Conservation (phyloP, 345 rosid genomes). For the Heritiera littoralis region DNA sequence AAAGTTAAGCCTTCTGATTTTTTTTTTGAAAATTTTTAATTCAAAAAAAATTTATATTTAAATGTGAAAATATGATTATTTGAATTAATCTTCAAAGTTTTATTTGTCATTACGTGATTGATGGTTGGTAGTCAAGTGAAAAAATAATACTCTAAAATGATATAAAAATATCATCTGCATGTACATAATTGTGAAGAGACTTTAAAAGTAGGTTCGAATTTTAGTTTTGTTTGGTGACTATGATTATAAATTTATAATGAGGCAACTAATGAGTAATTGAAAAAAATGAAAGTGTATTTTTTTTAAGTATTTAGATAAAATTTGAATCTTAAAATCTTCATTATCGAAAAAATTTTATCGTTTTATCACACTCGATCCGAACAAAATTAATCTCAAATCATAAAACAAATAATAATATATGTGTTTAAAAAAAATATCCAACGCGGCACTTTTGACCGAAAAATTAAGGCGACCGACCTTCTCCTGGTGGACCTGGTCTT, state of each 20-base stretch:
- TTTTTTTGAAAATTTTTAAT: background rate
- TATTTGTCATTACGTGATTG: background rate
- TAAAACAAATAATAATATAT: no score
- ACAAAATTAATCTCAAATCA: no score
- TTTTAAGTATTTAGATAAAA: no score
- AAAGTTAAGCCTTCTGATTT: background rate
- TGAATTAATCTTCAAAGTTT: no score
- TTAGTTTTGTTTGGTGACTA: background rate
- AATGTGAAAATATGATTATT: no score
- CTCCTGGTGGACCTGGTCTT: background rate
- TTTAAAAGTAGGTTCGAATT: conserved; percentile 12
- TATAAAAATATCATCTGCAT: background rate
- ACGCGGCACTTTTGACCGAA: background rate
- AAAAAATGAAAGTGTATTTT: no score
- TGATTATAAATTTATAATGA: background rate
- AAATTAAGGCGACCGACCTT: background rate
- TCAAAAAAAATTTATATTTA: no score
- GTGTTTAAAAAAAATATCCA: no score
- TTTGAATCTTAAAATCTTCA: no score
- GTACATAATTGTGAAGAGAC: background rate
- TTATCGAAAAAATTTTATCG: no score
- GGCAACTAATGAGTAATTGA: no score
- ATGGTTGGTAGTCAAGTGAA: background rate
- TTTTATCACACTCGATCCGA: no score
- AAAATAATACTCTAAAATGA: background rate